Conservation (phyloP, 345 rosid species). For the Salix purpurea region DNA sequence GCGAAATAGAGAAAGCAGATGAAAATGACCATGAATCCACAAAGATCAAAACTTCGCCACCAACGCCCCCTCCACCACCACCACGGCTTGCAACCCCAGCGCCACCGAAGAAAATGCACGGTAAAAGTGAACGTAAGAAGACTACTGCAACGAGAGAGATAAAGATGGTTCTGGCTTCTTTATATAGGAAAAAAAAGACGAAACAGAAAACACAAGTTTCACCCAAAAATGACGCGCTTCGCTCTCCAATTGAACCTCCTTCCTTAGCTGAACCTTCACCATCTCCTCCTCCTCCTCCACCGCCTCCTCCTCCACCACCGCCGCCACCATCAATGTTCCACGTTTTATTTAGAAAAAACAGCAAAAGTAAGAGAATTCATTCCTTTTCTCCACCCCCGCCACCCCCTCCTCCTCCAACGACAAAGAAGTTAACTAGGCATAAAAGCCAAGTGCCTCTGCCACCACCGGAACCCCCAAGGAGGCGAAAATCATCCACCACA, state of each 20-base stretch:
- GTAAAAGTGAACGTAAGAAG: constrained; percentile 49
- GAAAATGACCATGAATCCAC: constrained; percentile 19
- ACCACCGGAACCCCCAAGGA: constrained; percentile 19
- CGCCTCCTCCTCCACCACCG: constrained; percentile 61
- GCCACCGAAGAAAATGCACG: constrained; percentile 17
- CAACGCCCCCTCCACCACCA: constrained; percentile 31
- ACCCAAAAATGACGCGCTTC: constrained; percentile 9
- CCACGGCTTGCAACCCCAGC: constrained; percentile 35
- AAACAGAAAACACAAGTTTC: constrained; percentile 42
- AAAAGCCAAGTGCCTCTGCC: constrained; percentile 1
- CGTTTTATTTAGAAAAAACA: constrained; percentile 53
- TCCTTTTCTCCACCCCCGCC: constrained; percentile 39
- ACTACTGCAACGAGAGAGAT: constrained; percentile 71
- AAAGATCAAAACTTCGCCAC: constrained; percentile 29
- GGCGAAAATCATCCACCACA: constrained; percentile 6
- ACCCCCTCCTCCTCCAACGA: background rate
- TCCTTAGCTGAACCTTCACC: constrained; percentile 38
- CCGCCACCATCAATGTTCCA: constrained; percentile 61
- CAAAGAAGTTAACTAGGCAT: constrained; percentile 20
- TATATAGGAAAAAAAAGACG: constrained; percentile 56
- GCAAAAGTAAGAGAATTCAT: constrained; percentile 54
- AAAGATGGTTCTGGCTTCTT: constrained; percentile 58
- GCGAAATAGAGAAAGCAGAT: constrained; percentile 29
- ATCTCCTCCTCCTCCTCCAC: constrained; percentile 52
- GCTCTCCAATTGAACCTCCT: constrained; percentile 13